These are phyloP conservation scores for Gastrolobium bilobum DNA, from an alignment of 306 rosid species.

Conservation along the genomic window DNA sequence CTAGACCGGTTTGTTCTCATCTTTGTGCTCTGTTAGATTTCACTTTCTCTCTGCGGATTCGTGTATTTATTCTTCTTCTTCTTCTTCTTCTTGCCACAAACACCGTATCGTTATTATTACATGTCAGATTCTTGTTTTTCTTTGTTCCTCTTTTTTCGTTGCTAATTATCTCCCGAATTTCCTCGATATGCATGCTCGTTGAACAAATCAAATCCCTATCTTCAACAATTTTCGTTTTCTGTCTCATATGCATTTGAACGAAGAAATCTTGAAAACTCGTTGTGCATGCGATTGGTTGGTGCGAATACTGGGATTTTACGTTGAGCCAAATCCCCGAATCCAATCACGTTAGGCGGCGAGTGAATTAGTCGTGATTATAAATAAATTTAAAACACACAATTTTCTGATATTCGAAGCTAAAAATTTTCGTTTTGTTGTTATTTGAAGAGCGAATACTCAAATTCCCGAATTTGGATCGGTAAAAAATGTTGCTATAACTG, in stretches of 20 bases:
- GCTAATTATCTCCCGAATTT: background rate
- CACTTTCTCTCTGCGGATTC: slow-evolving; percentile 32
- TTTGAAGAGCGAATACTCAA: background rate
- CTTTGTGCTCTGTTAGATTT: slow-evolving; percentile 47
- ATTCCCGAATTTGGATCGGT: background rate
- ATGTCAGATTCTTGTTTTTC: background rate
- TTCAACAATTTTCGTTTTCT: background rate
- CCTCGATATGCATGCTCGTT: slow-evolving; percentile 18
- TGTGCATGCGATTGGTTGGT: background rate
- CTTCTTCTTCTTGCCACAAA: background rate
- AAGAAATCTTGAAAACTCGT: background rate
- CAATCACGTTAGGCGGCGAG: background rate
- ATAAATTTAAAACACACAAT: background rate
- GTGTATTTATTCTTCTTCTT: slow-evolving; percentile 37
- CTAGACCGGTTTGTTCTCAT: slow-evolving; percentile 96
- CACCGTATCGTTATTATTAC: slow-evolving; percentile 3
- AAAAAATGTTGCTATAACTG: background rate
- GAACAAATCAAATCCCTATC: slow-evolving; percentile 9
- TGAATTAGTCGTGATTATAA: background rate
- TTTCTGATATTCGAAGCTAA: background rate
- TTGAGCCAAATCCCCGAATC: slow-evolving; percentile 26
- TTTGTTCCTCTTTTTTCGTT: background rate
- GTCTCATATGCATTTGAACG: background rate
- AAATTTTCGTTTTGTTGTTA: background rate
- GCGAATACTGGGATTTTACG: slow-evolving; percentile 13